Evolutionary conservation across 495 filamentous ascomycete genomes (phyloP), one percentile per base, ranked within the genome.

Genomic region (Bacidia gigantensis): DNA sequence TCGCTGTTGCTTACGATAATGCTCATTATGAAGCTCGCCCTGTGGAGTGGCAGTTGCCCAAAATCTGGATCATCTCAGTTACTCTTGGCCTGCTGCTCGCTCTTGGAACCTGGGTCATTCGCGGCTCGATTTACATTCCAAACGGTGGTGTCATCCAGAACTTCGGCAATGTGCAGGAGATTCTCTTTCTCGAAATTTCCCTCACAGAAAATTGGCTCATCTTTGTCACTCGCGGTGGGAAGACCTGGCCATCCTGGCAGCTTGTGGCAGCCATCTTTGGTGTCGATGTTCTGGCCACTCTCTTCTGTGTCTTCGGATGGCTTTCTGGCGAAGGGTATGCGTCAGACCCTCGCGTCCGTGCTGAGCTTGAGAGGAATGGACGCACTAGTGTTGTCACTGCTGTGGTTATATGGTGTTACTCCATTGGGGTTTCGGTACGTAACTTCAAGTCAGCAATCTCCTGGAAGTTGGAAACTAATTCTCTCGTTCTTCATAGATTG

Each of bases 121-220:
- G 81, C 68, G 82, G 72, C 49, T 67, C 81, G 23, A 65, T 84
- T 56, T 84, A 77, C 73, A 62, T 84, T 20, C 65, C 68, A 26
- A 79, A 81, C 67, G 82, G 82, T 64, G 82, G 81, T 74, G 75
- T 86, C 64, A 76, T 86, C 60, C 73, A 84, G 69, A 83, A 84
- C 69, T 86, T 73, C 59, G 82, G 80, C 67, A 73, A 73, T 59
- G 75, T 83, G 47, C 81, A 86, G 68, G 76, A 78, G 61, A 80
- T 86, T 60, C 75, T 86, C 62, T 84, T 86, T 77, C 70, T 86
- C 29, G 79, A 86, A 69, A 69, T 86, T 62, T 76, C 82, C 29
- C 73, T 86, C 46, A 86, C 82, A 52, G 81, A 86, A 68, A 86
- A 86, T 68, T 86, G 82, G 82, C 73, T 86, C 56, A 86, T 86